phyloP scores from a whole-genome alignment of 805 yeast species.

The Saturnispora quitensis region DNA sequence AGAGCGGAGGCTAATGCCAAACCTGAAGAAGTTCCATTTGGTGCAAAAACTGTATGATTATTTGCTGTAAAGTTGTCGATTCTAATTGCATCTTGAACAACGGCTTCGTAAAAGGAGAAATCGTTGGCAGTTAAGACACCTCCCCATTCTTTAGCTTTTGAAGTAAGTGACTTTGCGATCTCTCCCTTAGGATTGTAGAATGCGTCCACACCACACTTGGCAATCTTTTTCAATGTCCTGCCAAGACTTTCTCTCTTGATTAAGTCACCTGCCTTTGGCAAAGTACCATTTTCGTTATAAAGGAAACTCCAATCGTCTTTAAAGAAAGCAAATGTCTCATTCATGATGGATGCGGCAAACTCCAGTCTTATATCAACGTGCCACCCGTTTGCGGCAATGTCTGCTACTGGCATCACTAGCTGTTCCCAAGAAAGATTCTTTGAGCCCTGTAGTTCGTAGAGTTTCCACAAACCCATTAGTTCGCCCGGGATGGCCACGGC shows the following conservation, averaged over 20 bases:
- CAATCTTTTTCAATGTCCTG: conserved; percentile 56
- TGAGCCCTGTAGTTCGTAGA: conserved; percentile 55
- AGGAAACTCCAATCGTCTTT: conserved; percentile 50
- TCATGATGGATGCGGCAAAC: conserved; percentile 32
- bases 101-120: conserved; percentile 51
- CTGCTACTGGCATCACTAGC: conserved; percentile 65
- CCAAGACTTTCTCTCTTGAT: conserved; percentile 57
- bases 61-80: conserved; percentile 27
- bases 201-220: conserved; percentile 66
- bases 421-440: conserved; percentile 67
- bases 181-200: conserved; percentile 81
- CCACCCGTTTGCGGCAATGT: conserved; percentile 61
- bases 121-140: conserved; percentile 66
- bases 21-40: conserved; percentile 77
- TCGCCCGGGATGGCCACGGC: conserved; percentile 92
- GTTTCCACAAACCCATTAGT: conserved; percentile 64
- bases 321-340: conserved; percentile 24
- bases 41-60: conserved; percentile 36
- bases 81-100: conserved; percentile 35
- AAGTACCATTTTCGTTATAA: conserved; percentile 25
- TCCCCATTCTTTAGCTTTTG: conserved; percentile 40
- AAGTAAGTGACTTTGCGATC: conserved; percentile 53
- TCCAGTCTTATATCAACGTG: conserved; percentile 36
- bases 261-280: conserved; percentile 46
- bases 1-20: conserved; percentile 72